Evolutionary conservation across 2,329 filamentous ascomycete genomes (phyloP).

Genomic region (Talaromyces sp.): DNA sequence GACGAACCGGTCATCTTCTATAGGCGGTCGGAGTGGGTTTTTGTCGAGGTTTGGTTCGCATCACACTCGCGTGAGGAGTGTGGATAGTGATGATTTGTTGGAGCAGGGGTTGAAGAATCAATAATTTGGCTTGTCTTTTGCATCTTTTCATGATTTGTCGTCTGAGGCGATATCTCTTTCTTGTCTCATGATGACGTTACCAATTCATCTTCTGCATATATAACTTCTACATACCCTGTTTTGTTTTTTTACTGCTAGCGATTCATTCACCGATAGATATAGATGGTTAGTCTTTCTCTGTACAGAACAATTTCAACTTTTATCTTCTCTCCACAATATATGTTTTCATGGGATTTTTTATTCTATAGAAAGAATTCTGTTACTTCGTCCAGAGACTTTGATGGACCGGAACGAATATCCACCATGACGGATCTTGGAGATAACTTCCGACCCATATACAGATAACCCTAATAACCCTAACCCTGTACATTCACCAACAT

Average conservation of each 20-base stretch:
- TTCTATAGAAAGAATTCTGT: too few species aligned
- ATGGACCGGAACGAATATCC: background rate
- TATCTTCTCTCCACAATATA: background rate
- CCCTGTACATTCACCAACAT: too few species aligned
- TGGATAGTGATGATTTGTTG: constrained; percentile 35
- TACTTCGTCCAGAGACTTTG: too few species aligned
- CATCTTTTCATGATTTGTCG: background rate
- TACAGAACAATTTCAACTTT: background rate
- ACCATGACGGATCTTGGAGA: background rate
- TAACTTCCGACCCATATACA: background rate
- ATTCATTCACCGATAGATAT: background rate
- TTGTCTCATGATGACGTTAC: constrained; percentile 1
- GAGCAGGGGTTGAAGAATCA: constrained; percentile 36
- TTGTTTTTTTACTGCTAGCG: background rate
- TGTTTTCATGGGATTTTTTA: too few species aligned
- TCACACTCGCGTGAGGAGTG: constrained; percentile 17
- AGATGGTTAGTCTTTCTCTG: background rate
- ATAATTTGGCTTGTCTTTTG: too few species aligned
- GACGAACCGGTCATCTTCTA: constrained; percentile 31
- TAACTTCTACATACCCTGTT: background rate
- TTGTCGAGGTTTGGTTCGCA: constrained; percentile 48
- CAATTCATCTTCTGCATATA: background rate
- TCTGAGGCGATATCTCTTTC: background rate
- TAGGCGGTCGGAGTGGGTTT: constrained; percentile 54
- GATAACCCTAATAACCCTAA: too few species aligned